phyloP scores from a whole-genome alignment of 176 grass and related monocot genomes.

The Leersia perrieri region DNA sequence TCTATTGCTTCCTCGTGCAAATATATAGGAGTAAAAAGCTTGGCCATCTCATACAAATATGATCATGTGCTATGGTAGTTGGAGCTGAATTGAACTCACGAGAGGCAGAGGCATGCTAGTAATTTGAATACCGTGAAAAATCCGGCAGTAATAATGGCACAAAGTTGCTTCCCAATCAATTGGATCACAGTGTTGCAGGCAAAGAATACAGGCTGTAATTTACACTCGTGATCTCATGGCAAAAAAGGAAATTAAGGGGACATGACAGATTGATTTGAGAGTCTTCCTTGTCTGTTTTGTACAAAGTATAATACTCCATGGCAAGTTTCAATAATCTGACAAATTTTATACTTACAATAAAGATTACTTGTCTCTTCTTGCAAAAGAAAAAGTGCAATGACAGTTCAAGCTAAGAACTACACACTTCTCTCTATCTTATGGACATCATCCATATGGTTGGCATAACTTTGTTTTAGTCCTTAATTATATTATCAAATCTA shows the following conservation, averaged over 20 bases:
- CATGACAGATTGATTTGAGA: background rate
- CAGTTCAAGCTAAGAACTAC: background rate
- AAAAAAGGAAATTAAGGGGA: background rate
- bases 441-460: background rate
- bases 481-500: background rate
- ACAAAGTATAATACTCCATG: background rate
- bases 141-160: conserved; percentile 8
- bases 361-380: background rate
- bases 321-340: background rate
- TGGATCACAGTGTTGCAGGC: background rate
- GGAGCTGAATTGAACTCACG: conserved; percentile 3
- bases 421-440: background rate
- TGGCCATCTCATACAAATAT: background rate
- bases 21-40: background rate
- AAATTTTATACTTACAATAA: background rate
- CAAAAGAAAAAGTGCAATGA: background rate
- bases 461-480: background rate
- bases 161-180: background rate
- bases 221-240: background rate
- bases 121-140: background rate
- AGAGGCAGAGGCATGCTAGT: background rate
- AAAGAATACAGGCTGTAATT: background rate
- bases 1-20: no score
- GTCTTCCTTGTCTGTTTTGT: background rate
- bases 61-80: background rate